These are phyloP conservation scores for Tolypocladium guangdongense DNA, from an alignment of 2,329 filamentous ascomycete genomes.

Conservation along the genomic window DNA sequence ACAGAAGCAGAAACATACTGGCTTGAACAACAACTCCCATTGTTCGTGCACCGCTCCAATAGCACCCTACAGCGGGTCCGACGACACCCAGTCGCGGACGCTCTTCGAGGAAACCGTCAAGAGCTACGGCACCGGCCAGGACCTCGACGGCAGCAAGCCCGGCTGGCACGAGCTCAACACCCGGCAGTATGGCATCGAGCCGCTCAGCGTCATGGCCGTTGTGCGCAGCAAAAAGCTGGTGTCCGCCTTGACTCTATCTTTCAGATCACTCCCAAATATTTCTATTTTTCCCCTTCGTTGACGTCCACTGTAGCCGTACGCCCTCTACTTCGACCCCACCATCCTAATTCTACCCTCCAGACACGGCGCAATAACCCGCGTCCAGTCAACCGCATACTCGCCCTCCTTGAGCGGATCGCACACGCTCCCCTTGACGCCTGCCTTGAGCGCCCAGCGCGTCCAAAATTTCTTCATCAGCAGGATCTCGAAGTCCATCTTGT, in stretches of 20 bases:
- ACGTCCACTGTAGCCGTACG: background rate
- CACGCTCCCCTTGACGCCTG: conserved; percentile 45
- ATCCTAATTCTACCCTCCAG: conserved; percentile 65
- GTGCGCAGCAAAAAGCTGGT: conserved; percentile 39
- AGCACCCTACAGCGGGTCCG: conserved; percentile 33
- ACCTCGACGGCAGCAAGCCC: conserved; percentile 25
- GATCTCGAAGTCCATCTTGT: conserved; percentile 43
- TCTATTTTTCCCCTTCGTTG: background rate
- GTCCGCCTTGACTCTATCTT: too few relatives aligned
- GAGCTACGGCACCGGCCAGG: conserved; percentile 22
- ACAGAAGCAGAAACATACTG: too few relatives aligned
- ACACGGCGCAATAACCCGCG: conserved; percentile 64
- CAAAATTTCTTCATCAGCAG: conserved; percentile 58
- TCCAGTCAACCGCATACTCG: conserved; percentile 62
- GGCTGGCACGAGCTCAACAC: conserved; percentile 29
- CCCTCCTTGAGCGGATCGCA: conserved; percentile 46
- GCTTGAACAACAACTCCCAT: conserved; percentile 52
- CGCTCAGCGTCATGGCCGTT: conserved; percentile 43
- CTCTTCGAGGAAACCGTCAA: conserved; percentile 31
- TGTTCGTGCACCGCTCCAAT: conserved; percentile 31
- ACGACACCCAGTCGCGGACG: conserved; percentile 34
- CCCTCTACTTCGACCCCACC: conserved; percentile 14
- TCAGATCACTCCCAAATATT: background rate
- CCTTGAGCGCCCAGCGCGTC: conserved; percentile 60
- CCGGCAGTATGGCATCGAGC: conserved; percentile 29